Percentiles rank a stretch among this genome's conserved stretches.
Evolutionary conservation across 1,139 yeast species (phyloP).

Genomic region (Debaryomyces udenii): DNA sequence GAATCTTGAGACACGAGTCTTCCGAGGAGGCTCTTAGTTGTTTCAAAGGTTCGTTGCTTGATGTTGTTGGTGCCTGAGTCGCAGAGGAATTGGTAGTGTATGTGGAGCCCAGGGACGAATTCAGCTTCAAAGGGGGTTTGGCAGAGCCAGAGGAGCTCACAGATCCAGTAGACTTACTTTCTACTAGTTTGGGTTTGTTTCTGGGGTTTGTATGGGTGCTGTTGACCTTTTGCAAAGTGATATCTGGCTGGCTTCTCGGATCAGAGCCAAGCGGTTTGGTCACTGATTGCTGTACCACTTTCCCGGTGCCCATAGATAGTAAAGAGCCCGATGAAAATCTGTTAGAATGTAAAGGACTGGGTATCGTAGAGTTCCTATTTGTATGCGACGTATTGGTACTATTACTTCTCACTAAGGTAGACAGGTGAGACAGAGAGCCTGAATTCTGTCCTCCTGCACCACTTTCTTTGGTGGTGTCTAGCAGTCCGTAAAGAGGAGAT

Average conservation of each 20-base stretch:
- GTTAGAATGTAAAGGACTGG: slow-evolving; percentile 47
- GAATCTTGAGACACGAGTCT: slow-evolving; percentile 86
- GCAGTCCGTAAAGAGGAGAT: slow-evolving; percentile 38
- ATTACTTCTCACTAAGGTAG: slow-evolving; percentile 17
- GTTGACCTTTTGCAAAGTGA: slow-evolving; percentile 17
- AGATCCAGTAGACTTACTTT: slow-evolving; percentile 31
- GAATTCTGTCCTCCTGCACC: background rate
- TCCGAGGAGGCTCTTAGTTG: slow-evolving; percentile 87
- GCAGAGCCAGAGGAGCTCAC: slow-evolving; percentile 18
- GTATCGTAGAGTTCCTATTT: slow-evolving; percentile 15
- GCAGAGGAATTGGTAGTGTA: slow-evolving; percentile 14
- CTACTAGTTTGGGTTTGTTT: slow-evolving; percentile 35
- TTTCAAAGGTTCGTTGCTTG: slow-evolving; percentile 67
- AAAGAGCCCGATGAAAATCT: slow-evolving; percentile 45
- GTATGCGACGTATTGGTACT: slow-evolving; percentile 15
- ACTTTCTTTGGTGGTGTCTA: slow-evolving; percentile 17
- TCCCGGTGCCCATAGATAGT: slow-evolving; percentile 48
- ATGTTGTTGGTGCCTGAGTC: slow-evolving; percentile 3
- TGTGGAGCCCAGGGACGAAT: slow-evolving; percentile 19
- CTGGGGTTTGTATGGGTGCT: slow-evolving; percentile 12
- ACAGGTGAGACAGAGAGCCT: slow-evolving; percentile 2
- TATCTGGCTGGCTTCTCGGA: slow-evolving; percentile 16
- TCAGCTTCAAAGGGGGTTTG: slow-evolving; percentile 18
- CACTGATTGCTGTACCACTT: slow-evolving; percentile 35
- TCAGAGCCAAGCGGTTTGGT: slow-evolving; percentile 20